Evolutionary conservation across 129 eudicot genomes (phyloP).

Genomic region (Flaveria trinervia): DNA sequence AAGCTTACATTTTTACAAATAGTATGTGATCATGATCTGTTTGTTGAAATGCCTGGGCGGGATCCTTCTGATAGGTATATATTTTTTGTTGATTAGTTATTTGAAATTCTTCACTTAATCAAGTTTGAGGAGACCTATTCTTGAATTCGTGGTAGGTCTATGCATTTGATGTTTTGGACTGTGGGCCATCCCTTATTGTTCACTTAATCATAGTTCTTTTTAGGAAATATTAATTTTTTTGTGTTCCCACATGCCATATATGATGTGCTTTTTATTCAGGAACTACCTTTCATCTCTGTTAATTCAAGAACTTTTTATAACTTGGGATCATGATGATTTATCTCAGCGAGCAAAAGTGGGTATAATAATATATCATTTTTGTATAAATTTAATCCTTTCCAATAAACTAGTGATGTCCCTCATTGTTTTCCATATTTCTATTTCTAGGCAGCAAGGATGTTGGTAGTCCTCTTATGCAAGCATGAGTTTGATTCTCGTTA

Average conservation of each 20-base stretch:
- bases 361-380: constrained; percentile 11
- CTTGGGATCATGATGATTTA: constrained; percentile 97
- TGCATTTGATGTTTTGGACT: constrained; percentile 6
- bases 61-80: constrained; percentile 97
- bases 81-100: not conserved
- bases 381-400: not conserved
- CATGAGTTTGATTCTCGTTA: constrained; percentile 96
- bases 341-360: constrained; percentile 89
- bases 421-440: constrained; percentile 29
- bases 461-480: constrained; percentile 94
- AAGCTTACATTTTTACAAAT: constrained; percentile 98
- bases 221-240: not conserved
- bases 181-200: not conserved
- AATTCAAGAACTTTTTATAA: constrained; percentile 93
- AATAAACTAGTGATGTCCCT: constrained; percentile 11
- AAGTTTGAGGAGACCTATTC: constrained; percentile 9
- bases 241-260: not conserved
- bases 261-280: constrained; percentile 43
- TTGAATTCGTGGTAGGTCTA: constrained; percentile 13
- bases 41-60: constrained; percentile 99
- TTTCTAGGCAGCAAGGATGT: constrained; percentile 85
- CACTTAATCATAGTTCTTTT: not conserved
- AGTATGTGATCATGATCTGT: constrained; percentile 96
- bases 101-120: constrained; percentile 7
- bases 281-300: constrained; percentile 95